Base-by-base conservation (phyloP, 257 asterid genomes). In the Solanum sitiens region DNA sequence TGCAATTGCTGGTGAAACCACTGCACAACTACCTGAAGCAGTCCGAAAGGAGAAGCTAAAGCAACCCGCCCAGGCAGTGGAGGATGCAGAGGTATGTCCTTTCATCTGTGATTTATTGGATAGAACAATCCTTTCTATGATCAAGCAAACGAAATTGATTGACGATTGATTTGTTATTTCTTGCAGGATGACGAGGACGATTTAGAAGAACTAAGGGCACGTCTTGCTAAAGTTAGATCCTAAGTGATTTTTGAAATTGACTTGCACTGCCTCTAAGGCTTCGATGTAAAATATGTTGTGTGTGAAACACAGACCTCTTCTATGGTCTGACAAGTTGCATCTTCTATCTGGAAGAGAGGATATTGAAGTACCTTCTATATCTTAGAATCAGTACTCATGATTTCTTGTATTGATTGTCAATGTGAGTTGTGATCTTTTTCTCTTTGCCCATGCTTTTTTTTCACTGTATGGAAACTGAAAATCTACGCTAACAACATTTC, bases 1-100 rank as follows among this genome's bases (percentile, higher is more conserved):
- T 10, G 98, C 95, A 47, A 94, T 97, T 89, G 99, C 99, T 76
- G 99, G 99, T 82, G 99, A 97, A 89, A 94, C 99, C 75, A 95
- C 98, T 74, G 98, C 97, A 61, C 94, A 94, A 84, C 98, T 97
- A 91, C 99, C 99, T 20, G 94, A 94, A 89, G 96, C 99, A 65
- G 91, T 87, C 76, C 93, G 98, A 90, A 96, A 92, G 92, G 91
- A 94, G 93, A 96, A 92, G 86, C 88, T 91, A 87, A 96, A 97
- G 95, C 98, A 97, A 88, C 94, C 96, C 12, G 94, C 93, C 18
- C 88, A 91, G 82, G 87, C 94, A 4, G 92, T 91, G 4, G 94
- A 93, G 90, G 94, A 89, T 45, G 94, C 88, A 27, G 96, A 94
- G 95, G 98, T 95, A 89, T 14, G 32, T 63, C 33, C 8, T 30